Evolutionary conservation across 495 filamentous ascomycete genomes (phyloP).

Genomic region (Wilcoxina mikolae): DNA sequence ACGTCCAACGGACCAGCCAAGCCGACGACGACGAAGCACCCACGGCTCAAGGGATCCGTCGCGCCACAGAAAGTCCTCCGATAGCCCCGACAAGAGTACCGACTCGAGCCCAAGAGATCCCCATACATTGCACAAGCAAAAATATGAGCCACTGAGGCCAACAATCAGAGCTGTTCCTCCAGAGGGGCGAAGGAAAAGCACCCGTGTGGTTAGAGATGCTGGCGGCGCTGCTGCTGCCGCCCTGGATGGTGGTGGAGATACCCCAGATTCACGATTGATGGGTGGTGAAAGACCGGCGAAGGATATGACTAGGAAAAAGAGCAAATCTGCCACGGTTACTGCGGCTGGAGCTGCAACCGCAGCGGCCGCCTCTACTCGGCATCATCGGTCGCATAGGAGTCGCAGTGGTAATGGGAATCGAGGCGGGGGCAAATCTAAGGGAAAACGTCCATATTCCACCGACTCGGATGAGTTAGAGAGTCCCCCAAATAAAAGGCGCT

Average conservation of each 20-base stretch:
- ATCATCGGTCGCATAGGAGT: background rate
- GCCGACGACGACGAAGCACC: background rate
- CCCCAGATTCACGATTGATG: background rate
- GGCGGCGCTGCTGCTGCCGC: background rate
- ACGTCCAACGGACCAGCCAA: background rate
- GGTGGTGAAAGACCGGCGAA: no score
- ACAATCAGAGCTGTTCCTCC: background rate
- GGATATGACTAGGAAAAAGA: background rate
- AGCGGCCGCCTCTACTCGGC: background rate
- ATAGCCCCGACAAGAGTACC: background rate
- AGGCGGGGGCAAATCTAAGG: background rate
- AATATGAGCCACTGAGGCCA: background rate
- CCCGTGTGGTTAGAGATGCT: background rate
- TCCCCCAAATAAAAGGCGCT: constrained; percentile 28
- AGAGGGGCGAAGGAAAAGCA: background rate
- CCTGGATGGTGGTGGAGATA: background rate
- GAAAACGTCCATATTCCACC: background rate
- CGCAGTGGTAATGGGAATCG: background rate
- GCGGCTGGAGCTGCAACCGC: background rate
- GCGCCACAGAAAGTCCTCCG: background rate
- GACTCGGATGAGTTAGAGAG: background rate
- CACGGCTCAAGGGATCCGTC: background rate
- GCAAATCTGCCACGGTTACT: background rate
- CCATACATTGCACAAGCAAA: background rate
- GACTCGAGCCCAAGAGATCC: background rate